A percentile compares a stretch with the other conserved stretches of the same genome.
Conservation (phyloP, 2,329 filamentous ascomycete genomes). For the Fusarium anthophilum region DNA sequence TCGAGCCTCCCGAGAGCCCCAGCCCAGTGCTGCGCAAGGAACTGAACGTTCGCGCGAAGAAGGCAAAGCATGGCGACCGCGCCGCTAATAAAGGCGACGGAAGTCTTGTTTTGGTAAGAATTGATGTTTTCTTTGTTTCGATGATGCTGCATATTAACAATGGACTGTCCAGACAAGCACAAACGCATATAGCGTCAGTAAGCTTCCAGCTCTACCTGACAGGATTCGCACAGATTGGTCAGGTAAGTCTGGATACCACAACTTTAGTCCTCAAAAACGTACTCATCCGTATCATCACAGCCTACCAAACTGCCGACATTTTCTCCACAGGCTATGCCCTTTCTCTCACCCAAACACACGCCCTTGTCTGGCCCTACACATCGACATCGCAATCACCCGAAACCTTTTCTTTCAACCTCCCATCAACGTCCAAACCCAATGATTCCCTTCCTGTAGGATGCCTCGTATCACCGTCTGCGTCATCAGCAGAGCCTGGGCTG, state of each 20-base stretch:
- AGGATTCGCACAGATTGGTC: slow-evolving; percentile 73
- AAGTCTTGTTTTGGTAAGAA: slow-evolving; percentile 69
- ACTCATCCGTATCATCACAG: slow-evolving; percentile 51
- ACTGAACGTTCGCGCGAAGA: slow-evolving; percentile 69
- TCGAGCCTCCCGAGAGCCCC: slow-evolving; percentile 57
- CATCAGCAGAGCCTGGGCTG: slow-evolving; percentile 83
- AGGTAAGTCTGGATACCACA: slow-evolving; percentile 60
- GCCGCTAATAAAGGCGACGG: slow-evolving; percentile 71
- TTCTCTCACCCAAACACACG: slow-evolving; percentile 81
- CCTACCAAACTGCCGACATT: slow-evolving; percentile 71
- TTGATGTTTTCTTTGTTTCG: neutral
- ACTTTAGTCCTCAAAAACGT: neutral
- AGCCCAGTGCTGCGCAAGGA: slow-evolving; percentile 58
- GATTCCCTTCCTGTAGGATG: slow-evolving; percentile 85
- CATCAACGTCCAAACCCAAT: slow-evolving; percentile 72
- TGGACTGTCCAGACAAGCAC: slow-evolving; percentile 74
- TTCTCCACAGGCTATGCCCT: slow-evolving; percentile 79
- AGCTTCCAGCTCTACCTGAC: slow-evolving; percentile 83
- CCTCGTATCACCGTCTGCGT: slow-evolving; percentile 81
- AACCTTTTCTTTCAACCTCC: slow-evolving; percentile 82
- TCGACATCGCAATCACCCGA: slow-evolving; percentile 74
- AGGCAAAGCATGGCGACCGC: slow-evolving; percentile 69
- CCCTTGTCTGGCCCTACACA: slow-evolving; percentile 90
- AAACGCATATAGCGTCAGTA: slow-evolving; percentile 84
- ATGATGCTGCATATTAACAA: slow-evolving; percentile 28